Evolutionary conservation across 1,139 yeast genomes (phyloP).

Genomic region (Taphrina wiesneri): DNA sequence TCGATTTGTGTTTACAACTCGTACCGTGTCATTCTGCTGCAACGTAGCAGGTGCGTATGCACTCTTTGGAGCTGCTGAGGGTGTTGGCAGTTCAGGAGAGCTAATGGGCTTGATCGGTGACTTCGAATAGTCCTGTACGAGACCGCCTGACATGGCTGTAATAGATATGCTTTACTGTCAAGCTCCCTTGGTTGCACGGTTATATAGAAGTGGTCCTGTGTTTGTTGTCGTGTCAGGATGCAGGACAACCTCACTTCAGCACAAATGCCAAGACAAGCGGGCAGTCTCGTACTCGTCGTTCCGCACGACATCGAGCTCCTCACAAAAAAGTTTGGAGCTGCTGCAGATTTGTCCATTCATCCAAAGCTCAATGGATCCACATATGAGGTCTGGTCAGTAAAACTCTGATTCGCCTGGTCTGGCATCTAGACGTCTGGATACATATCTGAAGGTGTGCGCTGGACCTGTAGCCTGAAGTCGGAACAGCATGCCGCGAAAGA

Average conservation of each 20-base stretch:
- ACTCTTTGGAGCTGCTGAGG: no score
- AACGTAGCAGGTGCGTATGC: background rate
- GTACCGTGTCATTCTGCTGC: background rate
- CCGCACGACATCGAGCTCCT: background rate
- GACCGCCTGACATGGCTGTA: conserved; percentile 5
- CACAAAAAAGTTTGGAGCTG: background rate
- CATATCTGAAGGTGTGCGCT: no score
- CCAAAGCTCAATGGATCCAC: background rate
- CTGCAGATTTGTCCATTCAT: background rate
- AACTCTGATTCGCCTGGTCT: no score
- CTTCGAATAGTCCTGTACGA: conserved; percentile 24
- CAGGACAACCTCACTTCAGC: background rate
- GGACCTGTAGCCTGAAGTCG: no score
- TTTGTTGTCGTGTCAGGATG: background rate
- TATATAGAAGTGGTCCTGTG: background rate
- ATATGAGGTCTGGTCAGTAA: no score
- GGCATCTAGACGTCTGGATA: no score
- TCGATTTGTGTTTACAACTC: background rate
- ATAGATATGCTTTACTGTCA: no score
- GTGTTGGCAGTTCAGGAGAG: background rate
- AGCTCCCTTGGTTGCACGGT: no score
- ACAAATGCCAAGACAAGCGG: background rate
- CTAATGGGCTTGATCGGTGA: conserved; percentile 11
- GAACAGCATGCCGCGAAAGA: conserved; percentile 96
- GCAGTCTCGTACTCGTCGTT: background rate